phyloP scores from a whole-genome alignment of 345 rosid genomes.

The Sonneratia caseolaris region DNA sequence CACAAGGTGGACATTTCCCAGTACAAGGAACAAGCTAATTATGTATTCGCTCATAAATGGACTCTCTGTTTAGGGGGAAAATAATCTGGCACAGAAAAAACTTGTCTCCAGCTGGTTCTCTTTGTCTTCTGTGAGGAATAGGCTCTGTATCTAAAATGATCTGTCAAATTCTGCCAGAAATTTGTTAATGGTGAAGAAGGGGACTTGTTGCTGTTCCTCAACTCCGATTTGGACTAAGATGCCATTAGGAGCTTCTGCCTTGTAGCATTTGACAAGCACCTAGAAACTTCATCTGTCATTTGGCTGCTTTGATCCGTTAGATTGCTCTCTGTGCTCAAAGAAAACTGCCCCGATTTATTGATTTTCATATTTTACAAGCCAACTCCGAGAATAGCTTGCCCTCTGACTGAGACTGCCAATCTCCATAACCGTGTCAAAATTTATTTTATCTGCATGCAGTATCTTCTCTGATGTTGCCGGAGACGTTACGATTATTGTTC shows the following conservation, averaged over 20 bases:
- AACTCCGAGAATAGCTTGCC: neutral
- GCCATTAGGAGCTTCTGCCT: neutral
- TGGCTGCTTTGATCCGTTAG: neutral
- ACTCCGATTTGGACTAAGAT: no score
- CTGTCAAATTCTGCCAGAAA: neutral
- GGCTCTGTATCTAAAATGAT: no score
- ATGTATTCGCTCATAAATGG: no score
- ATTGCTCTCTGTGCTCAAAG: neutral
- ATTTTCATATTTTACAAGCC: neutral
- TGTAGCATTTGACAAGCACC: neutral
- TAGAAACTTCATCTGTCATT: neutral
- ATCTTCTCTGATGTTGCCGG: constrained; percentile 87
- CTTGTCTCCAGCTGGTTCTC: no score
- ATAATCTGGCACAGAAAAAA: no score
- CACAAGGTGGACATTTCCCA: no score
- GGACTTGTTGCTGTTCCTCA: no score
- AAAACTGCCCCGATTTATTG: neutral
- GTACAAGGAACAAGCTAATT: no score
- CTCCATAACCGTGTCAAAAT: neutral
- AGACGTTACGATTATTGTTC: constrained; percentile 65
- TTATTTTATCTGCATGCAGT: constrained; percentile 23
- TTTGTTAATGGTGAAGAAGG: neutral
- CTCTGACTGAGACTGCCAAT: neutral
- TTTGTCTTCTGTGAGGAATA: neutral
- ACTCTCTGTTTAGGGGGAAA: no score